Evolutionary conservation across 441 rosid species (phyloP), one percentile per base, ranked within the genome.

Genomic region (Geranium incanum): DNA sequence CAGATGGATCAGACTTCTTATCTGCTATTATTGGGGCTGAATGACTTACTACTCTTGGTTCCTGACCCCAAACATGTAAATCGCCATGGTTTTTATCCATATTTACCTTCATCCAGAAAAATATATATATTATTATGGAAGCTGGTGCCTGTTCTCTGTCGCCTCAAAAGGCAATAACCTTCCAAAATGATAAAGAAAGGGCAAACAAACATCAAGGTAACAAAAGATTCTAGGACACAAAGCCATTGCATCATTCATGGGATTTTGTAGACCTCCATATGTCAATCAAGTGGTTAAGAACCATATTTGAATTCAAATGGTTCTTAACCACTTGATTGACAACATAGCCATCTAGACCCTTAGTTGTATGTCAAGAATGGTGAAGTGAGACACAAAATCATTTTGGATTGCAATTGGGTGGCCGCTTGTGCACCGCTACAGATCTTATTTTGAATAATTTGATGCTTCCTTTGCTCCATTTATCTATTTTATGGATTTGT

Each of bases 21-120:
- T 88, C 99, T 18, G 90, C 83, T 80, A 90, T 81, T 76, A 95
- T 75, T 28, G 99, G 99, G 23, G 95, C 99, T 12, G 99, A 95
- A 82, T 87, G 76, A 75, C 99, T 95, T 71, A 81, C 82, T 70
- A 77, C 70, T 78, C 74, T 84, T 57, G 77, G 84, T 72, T 84
- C 86, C 76, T 88, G 83, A 33, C 66, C 66, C 66, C 81, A 65
- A 66, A 67, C 75, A 12, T 68, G 84, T 67, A 76, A 15, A 43
- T 86, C 82, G 37, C 78, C 90, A 63, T 81, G 85, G 77, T 71
- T 28, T 28, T 28, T 28, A 28, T 28, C 33, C 33, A 28, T 28
- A 28, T 28, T 75, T 67, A 79, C 79, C 98, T 91, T 78, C 78
- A 73, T 70, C 68, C 52, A 68, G 50, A 71, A 69, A 65, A 28